A percentile compares a stretch with the other conserved stretches of the same genome.
phyloP scores from a whole-genome alignment of 2,329 filamentous ascomycete genomes.

The Microsporum canis region DNA sequence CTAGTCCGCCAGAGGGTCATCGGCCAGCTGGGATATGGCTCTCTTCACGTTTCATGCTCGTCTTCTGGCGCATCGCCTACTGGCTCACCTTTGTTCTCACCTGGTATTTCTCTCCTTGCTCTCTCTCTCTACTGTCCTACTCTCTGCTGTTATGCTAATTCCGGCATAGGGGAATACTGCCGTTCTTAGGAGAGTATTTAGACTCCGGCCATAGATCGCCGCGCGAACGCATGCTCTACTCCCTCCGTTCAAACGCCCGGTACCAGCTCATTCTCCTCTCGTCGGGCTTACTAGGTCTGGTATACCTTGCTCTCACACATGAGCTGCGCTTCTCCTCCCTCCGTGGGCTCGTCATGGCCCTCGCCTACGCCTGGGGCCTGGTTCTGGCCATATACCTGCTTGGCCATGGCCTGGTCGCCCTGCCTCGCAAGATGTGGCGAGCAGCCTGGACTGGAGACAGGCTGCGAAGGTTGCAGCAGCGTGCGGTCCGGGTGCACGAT shows the following conservation, averaged over 20 bases:
- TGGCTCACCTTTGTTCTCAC: constrained; percentile 94
- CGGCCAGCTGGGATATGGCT: constrained; percentile 77
- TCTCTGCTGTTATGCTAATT: constrained; percentile 5
- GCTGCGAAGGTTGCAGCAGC: constrained; percentile 61
- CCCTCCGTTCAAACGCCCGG: constrained; percentile 72
- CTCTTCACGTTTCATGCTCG: constrained; percentile 61
- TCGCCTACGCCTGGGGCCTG: constrained; percentile 89
- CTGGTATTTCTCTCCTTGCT: constrained; percentile 49
- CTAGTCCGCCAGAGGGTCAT: constrained; percentile 62
- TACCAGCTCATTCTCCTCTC: constrained; percentile 75
- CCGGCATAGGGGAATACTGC: constrained; percentile 65
- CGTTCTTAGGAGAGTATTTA: constrained; percentile 85
- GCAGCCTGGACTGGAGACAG: constrained; percentile 65
- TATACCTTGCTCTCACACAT: constrained; percentile 74
- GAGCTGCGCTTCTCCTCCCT: constrained; percentile 61
- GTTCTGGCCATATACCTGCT: constrained; percentile 90
- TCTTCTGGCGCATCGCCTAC: constrained; percentile 90
- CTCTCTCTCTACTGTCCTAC: background rate
- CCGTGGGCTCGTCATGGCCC: constrained; percentile 79
- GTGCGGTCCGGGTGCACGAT: constrained; percentile 74
- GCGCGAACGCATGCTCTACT: constrained; percentile 68
- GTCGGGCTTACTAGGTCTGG: constrained; percentile 56
- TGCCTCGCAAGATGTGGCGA: constrained; percentile 69
- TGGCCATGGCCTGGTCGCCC: constrained; percentile 89
- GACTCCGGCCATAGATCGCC: constrained; percentile 88